Conservation (phyloP, 2,329 filamentous ascomycete genomes). For the Nothomitra cinnamomea region DNA sequence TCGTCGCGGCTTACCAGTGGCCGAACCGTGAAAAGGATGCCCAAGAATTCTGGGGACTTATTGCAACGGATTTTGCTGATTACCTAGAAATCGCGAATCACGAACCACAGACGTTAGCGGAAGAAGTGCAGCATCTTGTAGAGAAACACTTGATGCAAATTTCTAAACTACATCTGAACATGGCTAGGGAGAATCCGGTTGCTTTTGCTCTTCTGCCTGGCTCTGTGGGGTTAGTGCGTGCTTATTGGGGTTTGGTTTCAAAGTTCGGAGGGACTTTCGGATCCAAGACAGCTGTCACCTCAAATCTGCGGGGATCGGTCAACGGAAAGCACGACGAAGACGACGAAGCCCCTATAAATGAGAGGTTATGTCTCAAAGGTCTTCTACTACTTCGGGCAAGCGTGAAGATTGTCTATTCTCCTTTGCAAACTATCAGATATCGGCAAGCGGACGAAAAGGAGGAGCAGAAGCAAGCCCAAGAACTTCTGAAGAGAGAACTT, state of each 20-base stretch:
- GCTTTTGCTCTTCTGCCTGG: constrained; percentile 72
- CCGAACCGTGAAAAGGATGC: constrained; percentile 67
- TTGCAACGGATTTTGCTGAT: constrained; percentile 60
- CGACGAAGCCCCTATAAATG: constrained; percentile 30
- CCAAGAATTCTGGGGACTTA: constrained; percentile 62
- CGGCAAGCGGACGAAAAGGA: constrained; percentile 55
- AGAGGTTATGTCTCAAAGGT: constrained; percentile 69
- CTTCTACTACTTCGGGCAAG: constrained; percentile 69
- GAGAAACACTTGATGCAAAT: constrained; percentile 81
- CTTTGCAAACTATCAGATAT: constrained; percentile 69
- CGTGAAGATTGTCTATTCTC: constrained; percentile 69
- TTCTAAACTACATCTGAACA: constrained; percentile 77
- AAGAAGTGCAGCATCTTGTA: constrained; percentile 41
- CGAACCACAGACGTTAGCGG: constrained; percentile 34
- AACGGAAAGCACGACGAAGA: constrained; percentile 16
- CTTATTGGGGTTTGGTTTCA: constrained; percentile 72
- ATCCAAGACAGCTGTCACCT: constrained; percentile 25
- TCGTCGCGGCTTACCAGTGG: constrained; percentile 68
- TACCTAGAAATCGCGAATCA: constrained; percentile 48
- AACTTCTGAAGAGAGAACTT: constrained; percentile 53
- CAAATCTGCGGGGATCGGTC: constrained; percentile 5
- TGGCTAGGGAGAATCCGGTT: constrained; percentile 62
- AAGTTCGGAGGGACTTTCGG: constrained; percentile 61
- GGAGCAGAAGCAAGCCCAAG: constrained; percentile 54
- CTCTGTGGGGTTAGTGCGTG: constrained; percentile 56